Evolutionary conservation across 345 rosid genomes (phyloP).

Genomic region (Arabis hirsuta): DNA sequence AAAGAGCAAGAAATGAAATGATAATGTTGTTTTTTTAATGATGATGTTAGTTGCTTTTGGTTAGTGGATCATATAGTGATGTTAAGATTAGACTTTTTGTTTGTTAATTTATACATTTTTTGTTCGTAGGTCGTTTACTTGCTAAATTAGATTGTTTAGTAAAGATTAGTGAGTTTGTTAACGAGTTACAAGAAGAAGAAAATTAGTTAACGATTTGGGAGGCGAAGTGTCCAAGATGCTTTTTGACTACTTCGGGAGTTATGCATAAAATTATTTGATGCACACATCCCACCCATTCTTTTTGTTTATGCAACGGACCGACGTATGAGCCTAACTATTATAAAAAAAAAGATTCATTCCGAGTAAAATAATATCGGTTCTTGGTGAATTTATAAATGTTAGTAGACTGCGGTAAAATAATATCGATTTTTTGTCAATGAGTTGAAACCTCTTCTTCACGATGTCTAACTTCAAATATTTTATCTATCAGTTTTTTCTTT

Average conservation of each 20-base stretch:
- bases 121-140: slow-evolving; percentile 10
- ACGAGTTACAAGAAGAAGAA: slow-evolving; percentile 23
- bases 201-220: slow-evolving; percentile 30
- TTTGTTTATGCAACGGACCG: too few species aligned
- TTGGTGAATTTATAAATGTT: too few species aligned
- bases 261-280: slow-evolving; percentile 29
- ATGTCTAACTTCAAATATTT: too few species aligned
- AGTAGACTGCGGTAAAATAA: too few species aligned
- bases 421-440: too few species aligned
- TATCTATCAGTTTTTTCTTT: too few species aligned
- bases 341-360: too few species aligned
- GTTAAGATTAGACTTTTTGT: slow-evolving; percentile 35
- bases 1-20: slow-evolving; percentile 34
- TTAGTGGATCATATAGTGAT: slow-evolving; percentile 46
- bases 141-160: not conserved
- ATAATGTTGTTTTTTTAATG: slow-evolving; percentile 46
- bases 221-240: slow-evolving; percentile 42
- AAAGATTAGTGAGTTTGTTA: slow-evolving; percentile 24
- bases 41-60: slow-evolving; percentile 45
- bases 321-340: too few species aligned
- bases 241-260: slow-evolving; percentile 46
- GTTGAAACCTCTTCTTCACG: too few species aligned
- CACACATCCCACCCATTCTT: slow-evolving; percentile 22
- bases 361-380: too few species aligned
- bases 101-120: not conserved